Evolutionary conservation across 2,329 filamentous ascomycete species (phyloP).

Genomic region (Ophiostoma tasmaniense): DNA sequence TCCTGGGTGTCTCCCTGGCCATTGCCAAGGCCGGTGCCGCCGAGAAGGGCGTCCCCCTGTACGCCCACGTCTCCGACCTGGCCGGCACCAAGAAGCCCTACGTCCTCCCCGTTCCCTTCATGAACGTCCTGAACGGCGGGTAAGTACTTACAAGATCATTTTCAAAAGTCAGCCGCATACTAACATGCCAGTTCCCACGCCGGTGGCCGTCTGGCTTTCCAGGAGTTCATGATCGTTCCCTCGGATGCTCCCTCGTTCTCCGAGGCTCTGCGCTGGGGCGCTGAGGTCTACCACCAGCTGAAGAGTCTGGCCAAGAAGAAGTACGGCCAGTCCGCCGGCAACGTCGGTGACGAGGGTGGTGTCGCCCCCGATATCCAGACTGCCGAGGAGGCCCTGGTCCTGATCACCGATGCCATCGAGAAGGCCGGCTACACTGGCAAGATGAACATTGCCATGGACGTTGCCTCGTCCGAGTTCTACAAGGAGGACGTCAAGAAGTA

Average conservation of each 20-base stretch:
- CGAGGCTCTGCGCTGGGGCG: slow-evolving; percentile 91
- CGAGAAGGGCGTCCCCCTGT: slow-evolving; percentile 80
- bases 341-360: slow-evolving; percentile 99
- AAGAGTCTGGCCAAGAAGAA: slow-evolving; percentile 98
- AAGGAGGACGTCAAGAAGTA: slow-evolving; percentile 97
- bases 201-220: slow-evolving; percentile 89
- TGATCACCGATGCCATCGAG: slow-evolving; percentile 92
- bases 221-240: slow-evolving; percentile 94
- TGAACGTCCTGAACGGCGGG: slow-evolving; percentile 83
- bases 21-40: slow-evolving; percentile 83
- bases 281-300: slow-evolving; percentile 97
- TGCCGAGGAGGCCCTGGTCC: slow-evolving; percentile 88
- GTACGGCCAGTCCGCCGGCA: slow-evolving; percentile 97
- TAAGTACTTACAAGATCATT: too few relatives aligned
- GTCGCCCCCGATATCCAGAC: slow-evolving; percentile 98
- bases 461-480: slow-evolving; percentile 99
- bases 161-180: too few relatives aligned
- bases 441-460: slow-evolving; percentile 98
- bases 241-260: slow-evolving; percentile 81
- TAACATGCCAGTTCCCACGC: slow-evolving; percentile 65
- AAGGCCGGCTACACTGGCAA: slow-evolving; percentile 90
- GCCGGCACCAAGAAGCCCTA: slow-evolving; percentile 87
- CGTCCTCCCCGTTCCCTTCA: slow-evolving; percentile 83
- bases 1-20: slow-evolving; percentile 75
- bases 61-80: slow-evolving; percentile 79